Percentiles rank a stretch among this genome's conserved stretches.
Evolutionary conservation across 177 flowering plant genomes (phyloP).

Genomic region (Vitis hybrid): DNA sequence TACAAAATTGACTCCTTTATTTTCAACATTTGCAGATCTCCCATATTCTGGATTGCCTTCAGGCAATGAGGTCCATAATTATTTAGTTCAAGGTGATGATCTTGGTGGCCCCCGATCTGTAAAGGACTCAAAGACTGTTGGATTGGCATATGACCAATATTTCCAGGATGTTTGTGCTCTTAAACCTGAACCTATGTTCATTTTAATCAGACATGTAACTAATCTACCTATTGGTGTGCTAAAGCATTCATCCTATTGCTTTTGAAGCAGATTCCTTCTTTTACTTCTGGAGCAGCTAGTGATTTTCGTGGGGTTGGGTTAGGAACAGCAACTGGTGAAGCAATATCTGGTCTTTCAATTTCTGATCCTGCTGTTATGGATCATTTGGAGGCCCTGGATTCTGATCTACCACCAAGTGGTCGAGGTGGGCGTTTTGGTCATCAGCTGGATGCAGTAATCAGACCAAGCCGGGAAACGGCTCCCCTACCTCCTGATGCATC

Average conservation of each 20-base stretch:
- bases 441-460: conserved; percentile 34
- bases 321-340: conserved; percentile 39
- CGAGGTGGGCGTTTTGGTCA: conserved; percentile 32
- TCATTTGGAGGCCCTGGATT: conserved; percentile 29
- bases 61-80: conserved; percentile 44
- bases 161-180: conserved; percentile 45
- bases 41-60: conserved; percentile 35
- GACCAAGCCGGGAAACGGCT: conserved; percentile 45
- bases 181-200: not conserved
- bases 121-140: conserved; percentile 55
- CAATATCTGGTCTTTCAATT: conserved; percentile 32
- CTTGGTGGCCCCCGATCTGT: conserved; percentile 28
- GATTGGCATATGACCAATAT: conserved; percentile 77
- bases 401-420: conserved; percentile 31
- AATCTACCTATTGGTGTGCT: conserved; percentile 3
- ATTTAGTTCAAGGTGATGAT: conserved; percentile 50
- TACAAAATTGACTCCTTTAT: not conserved
- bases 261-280: conserved; percentile 52
- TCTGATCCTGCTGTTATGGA: conserved; percentile 33
- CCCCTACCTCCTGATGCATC: conserved; percentile 80
- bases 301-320: conserved; percentile 31
- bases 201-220: not conserved
- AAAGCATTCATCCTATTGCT: conserved; percentile 9
- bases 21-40: conserved; percentile 30
- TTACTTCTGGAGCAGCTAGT: conserved; percentile 47